Evolutionary conservation across 208 protist genomes (phyloP), one percentile per base, ranked within the genome.

Genomic region (Angomonas ambiguus): DNA sequence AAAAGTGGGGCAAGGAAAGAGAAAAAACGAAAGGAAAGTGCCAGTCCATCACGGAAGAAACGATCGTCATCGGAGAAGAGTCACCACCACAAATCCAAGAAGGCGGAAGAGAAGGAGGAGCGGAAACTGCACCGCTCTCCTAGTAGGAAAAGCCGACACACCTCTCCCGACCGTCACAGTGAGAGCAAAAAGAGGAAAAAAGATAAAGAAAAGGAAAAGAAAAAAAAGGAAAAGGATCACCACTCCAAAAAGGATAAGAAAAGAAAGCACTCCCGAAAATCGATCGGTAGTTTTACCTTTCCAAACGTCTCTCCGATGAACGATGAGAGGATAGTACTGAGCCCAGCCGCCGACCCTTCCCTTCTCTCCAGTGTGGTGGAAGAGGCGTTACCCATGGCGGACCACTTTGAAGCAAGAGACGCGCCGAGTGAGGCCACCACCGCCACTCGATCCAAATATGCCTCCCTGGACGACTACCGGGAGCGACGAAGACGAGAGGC

Each of bases 211-310:
- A 55, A 20, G 11, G 16, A 20, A 55, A 27, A 55, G 24, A 55
- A 55, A 18, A 27, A 55, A 55, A 27, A 55, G 16, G 16, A 20
- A 18, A 20, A 31, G 30, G 33, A 48, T 6, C 58, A 11, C 32
- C 32, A 22, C 32, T 6, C 31, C 31, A n/a, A 38, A 34, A n/a
- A 56, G 24, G 27, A 31, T 2, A 59, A 71, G 45, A 71, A 71
- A 33, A 25, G 38, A 31, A 63, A 71, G 58, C 31, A 53, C 45
- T 27, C 45, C 16, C 18, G 24, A 13, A 53, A 5, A n/a, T 20
- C 45, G 5, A 53, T 24, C 45, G 20, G 18, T 53, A 53, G 45
- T n/a, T 53, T 27, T 53, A 53, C 45, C 4, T 53, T 53, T 53
- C 45, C 45, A 8, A n/a, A 53, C 5, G 16, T 53, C 10, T n/a